These are phyloP conservation scores for Oemleria cerasiformis DNA, from an alignment of 306 rosid genomes.

Conservation along the genomic window DNA sequence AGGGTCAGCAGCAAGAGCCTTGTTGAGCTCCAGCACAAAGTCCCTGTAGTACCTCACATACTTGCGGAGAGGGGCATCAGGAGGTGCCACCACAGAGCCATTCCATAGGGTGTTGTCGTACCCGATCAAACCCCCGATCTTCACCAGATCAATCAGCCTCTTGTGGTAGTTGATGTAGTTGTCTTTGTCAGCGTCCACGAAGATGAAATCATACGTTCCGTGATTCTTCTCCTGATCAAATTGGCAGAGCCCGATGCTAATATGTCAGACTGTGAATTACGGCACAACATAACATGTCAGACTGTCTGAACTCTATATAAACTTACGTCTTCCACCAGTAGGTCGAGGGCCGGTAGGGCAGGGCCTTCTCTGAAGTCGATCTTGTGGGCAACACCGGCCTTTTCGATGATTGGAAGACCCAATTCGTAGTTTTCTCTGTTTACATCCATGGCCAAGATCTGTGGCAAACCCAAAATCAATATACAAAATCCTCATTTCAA, in stretches of 20 bases:
- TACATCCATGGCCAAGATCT: constrained; percentile 94
- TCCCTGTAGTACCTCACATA: constrained; percentile 85
- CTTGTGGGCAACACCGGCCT: constrained; percentile 87
- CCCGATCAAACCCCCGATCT: constrained; percentile 82
- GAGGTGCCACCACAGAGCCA: constrained; percentile 87
- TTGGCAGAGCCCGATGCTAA: no score
- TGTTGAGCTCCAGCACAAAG: constrained; percentile 83
- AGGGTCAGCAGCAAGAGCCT: constrained; percentile 77
- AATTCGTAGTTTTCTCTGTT: constrained; percentile 83
- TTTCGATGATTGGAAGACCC: constrained; percentile 70
- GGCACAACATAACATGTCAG: background rate
- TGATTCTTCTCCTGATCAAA: constrained; percentile 57
- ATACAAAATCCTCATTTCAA: background rate
- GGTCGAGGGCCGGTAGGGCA: constrained; percentile 87
- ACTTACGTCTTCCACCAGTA: constrained; percentile 61
- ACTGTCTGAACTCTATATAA: background rate
- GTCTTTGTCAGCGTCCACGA: constrained; percentile 90
- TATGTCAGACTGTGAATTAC: no score
- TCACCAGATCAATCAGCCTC: constrained; percentile 74
- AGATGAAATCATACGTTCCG: constrained; percentile 74
- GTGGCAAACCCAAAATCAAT: constrained; percentile 1
- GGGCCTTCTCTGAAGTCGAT: constrained; percentile 94
- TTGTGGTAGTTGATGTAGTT: constrained; percentile 90
- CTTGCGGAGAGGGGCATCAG: constrained; percentile 81
- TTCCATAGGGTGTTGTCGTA: constrained; percentile 95